Base-by-base conservation (phyloP, 2,329 filamentous ascomycete genomes). In the Diaporthe aspalathi region DNA sequence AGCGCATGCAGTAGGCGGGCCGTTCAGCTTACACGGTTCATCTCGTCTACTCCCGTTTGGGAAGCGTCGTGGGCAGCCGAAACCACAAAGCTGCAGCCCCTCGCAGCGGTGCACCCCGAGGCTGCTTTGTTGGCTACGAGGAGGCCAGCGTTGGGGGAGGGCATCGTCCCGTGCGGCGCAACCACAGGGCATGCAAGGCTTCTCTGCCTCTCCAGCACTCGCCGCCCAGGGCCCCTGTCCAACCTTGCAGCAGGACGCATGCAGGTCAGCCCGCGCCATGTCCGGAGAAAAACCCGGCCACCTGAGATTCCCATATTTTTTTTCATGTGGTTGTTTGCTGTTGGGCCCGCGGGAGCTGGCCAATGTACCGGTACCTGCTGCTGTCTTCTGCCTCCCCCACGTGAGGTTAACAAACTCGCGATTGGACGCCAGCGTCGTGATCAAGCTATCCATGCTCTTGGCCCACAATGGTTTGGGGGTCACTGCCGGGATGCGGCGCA, bases 241-340 rank as follows among this genome's bases (percentile, higher is more conserved):
- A 40, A 12, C 50, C 38, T 29, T 67, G 68, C 68, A 70, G 68
- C 38, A 67, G 60, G 49, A 70, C 60, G 69, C 62, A 70, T 70
- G 68, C 60, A 67, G 50, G 32, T 49, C 40, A 67, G 17, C 62
- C 62, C 43, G 32, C 53, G n/a, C 38, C 67, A 68, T 52, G 53
- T 68, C 67, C 67, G 54, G 52, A 60, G 45, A 49, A 66, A 56
- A 52, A 45, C 52, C 50, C 47, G 50, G 57, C 62, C 52, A 67
- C n/a, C 52, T 38, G 43, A 67, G 45, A 60, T 29, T 57, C 62
- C 68, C 29, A 57, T 56, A 35, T 47, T 54, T 40, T 52, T 17
- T 16, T n/a, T n/a, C n/a, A n/a, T 5, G 22, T 50, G 17, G 32
- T 50, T 57, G 27, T 40, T 40, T 24, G 43, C 35, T 6, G 14